Conservation (phyloP, 306 rosid species). For the Cicer pinnatifidum region DNA sequence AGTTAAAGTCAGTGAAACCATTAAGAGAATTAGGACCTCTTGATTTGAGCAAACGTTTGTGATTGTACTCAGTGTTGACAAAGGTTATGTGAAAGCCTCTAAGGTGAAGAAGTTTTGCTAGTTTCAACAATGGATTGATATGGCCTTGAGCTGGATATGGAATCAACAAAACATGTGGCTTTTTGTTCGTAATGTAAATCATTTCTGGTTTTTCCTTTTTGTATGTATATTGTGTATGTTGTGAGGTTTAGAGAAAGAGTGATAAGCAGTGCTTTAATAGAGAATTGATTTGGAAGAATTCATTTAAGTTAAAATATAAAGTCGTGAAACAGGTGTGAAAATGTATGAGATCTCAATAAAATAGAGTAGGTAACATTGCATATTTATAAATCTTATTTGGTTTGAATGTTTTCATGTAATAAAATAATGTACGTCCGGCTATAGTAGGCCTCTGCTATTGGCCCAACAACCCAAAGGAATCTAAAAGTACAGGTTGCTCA, state of each 20-base stretch:
- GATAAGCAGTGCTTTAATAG: not conserved
- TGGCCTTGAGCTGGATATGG: conserved; percentile 26
- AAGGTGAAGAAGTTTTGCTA: conserved; percentile 28
- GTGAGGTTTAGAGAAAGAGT: not conserved
- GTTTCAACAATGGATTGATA: conserved; percentile 5
- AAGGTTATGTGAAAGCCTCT: conserved; percentile 23
- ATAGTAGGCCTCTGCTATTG: too few species aligned
- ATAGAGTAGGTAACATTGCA: too few species aligned
- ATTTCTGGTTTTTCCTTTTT: not conserved
- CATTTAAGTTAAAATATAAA: too few species aligned
- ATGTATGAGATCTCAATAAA: too few species aligned
- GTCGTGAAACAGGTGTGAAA: too few species aligned
- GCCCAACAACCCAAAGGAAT: too few species aligned
- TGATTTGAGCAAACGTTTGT: conserved; percentile 20
- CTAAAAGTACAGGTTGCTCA: too few species aligned
- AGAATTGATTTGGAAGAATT: too few species aligned
- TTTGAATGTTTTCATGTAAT: too few species aligned
- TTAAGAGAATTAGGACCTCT: not conserved
- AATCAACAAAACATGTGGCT: conserved; percentile 32
- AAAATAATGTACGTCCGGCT: too few species aligned
- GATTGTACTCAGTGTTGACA: conserved; percentile 18
- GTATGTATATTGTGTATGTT: not conserved
- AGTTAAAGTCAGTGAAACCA: not conserved
- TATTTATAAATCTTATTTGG: too few species aligned
- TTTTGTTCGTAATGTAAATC: conserved; percentile 51